Conservation (phyloP, 495 filamentous ascomycete genomes). For the Parathielavia appendiculata region DNA sequence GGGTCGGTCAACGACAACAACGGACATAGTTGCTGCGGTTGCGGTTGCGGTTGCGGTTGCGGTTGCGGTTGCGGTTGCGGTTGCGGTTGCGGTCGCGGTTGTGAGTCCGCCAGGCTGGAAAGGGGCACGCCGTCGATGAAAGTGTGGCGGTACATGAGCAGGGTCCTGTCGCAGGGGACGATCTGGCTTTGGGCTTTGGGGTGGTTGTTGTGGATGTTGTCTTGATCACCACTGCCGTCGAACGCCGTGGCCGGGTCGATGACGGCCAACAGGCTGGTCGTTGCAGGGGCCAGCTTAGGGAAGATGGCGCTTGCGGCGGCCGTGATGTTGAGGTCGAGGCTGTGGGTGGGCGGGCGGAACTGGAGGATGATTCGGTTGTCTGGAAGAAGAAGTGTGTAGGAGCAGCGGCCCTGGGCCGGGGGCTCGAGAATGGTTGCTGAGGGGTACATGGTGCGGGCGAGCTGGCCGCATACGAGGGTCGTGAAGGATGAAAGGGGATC, state of each 20-base stretch:
- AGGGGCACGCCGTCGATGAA: neutral
- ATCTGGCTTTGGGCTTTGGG: neutral
- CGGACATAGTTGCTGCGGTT: neutral
- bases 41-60: neutral
- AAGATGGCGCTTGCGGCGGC: slow-evolving; percentile 38
- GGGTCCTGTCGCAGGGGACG: neutral
- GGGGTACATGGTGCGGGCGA: neutral
- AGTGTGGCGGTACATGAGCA: neutral
- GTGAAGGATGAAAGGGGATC: neutral
- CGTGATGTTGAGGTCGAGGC: slow-evolving; percentile 39
- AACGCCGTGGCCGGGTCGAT: neutral
- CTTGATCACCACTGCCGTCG: neutral
- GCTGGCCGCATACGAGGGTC: neutral
- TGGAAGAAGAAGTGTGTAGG: slow-evolving; percentile 41
- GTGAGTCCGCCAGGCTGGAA: too few species aligned
- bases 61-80: neutral
- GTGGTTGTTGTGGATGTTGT: neutral
- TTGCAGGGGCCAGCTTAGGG: slow-evolving; percentile 33
- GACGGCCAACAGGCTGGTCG: slow-evolving; percentile 26
- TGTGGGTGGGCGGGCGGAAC: slow-evolving; percentile 43
- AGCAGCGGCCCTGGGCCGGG: slow-evolving; percentile 49
- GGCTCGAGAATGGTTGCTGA: slow-evolving; percentile 22
- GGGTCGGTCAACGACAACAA: neutral
- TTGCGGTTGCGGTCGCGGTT: neutral
- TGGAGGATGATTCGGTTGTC: slow-evolving; percentile 40